These are phyloP conservation scores for Pythium guiyangense DNA, from an alignment of 352 stramenopile genomes.

Conservation along the genomic window DNA sequence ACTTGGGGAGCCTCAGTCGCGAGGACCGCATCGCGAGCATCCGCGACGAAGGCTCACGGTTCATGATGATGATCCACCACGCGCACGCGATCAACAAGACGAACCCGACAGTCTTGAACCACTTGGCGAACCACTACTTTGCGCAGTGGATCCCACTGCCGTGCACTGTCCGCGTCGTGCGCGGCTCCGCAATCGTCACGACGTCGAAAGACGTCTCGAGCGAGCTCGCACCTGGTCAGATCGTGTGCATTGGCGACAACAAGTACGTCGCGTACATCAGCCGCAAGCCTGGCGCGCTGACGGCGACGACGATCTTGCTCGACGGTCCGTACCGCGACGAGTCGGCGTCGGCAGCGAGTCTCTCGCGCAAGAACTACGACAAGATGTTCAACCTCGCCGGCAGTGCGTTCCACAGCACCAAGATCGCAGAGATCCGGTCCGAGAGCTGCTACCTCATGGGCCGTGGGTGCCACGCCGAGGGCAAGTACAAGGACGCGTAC, in stretches of 20 bases:
- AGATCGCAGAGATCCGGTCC: slow-evolving; percentile 90
- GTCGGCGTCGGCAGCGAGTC: slow-evolving; percentile 48
- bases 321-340: slow-evolving; percentile 82
- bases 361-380: slow-evolving; percentile 87
- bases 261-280: slow-evolving; percentile 90
- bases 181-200: slow-evolving; percentile 76
- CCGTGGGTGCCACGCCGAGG: slow-evolving; percentile 91
- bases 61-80: slow-evolving; percentile 91
- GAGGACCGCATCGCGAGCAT: slow-evolving; percentile 76
- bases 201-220: slow-evolving; percentile 86
- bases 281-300: slow-evolving; percentile 54
- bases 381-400: slow-evolving; percentile 88
- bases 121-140: slow-evolving; percentile 98
- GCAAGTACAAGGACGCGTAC: slow-evolving; percentile 94
- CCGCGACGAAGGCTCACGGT: slow-evolving; percentile 83
- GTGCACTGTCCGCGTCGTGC: slow-evolving; percentile 81
- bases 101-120: slow-evolving; percentile 93
- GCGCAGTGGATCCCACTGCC: slow-evolving; percentile 94
- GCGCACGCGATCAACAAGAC: slow-evolving; percentile 87
- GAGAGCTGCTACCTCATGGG: slow-evolving; percentile 97
- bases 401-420: slow-evolving; percentile 87
- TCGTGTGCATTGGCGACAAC: slow-evolving; percentile 92
- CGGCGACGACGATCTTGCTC: slow-evolving; percentile 57
- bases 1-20: slow-evolving; percentile 74
- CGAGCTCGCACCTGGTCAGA: slow-evolving; percentile 88